phyloP scores from a whole-genome alignment of 2,329 filamentous ascomycete genomes.

The Talaromyces atroroseus region DNA sequence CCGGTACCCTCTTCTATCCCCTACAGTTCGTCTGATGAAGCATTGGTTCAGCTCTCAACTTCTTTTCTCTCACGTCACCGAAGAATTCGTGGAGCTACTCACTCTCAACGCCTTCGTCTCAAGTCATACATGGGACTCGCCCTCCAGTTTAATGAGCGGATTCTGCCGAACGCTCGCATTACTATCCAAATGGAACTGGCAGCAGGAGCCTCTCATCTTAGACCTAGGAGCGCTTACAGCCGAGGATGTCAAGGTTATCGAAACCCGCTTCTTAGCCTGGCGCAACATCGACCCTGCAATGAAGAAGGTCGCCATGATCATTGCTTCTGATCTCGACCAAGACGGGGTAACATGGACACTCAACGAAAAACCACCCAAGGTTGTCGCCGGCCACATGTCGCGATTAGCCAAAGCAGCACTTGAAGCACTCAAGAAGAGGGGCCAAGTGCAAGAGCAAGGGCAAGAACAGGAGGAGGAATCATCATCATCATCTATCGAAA shows the following conservation, averaged over 20 bases:
- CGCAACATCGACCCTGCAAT: constrained; percentile 81
- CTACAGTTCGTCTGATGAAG: constrained; percentile 78
- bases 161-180: constrained; percentile 76
- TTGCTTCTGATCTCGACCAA: constrained; percentile 70
- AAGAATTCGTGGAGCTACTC: constrained; percentile 80
- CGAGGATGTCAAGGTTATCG: constrained; percentile 57
- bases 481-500: constrained; percentile 45
- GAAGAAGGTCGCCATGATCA: constrained; percentile 76
- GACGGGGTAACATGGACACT: constrained; percentile 79
- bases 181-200: constrained; percentile 88
- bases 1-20: constrained; percentile 70
- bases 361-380: constrained; percentile 63
- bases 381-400: constrained; percentile 79
- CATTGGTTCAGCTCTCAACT: constrained; percentile 85
- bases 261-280: constrained; percentile 73
- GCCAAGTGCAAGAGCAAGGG: neutral
- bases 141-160: constrained; percentile 70
- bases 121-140: constrained; percentile 72
- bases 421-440: constrained; percentile 51
- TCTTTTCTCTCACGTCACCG: constrained; percentile 66
- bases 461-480: neutral
- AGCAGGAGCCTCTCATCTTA: constrained; percentile 71
- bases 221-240: constrained; percentile 62
- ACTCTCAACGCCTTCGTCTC: constrained; percentile 72
- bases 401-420: constrained; percentile 72